Percentiles rank a stretch among this genome's conserved stretches.
These are phyloP conservation scores for Penicillium decumbens DNA, from an alignment of 2,329 filamentous ascomycete genomes.

Conservation along the genomic window DNA sequence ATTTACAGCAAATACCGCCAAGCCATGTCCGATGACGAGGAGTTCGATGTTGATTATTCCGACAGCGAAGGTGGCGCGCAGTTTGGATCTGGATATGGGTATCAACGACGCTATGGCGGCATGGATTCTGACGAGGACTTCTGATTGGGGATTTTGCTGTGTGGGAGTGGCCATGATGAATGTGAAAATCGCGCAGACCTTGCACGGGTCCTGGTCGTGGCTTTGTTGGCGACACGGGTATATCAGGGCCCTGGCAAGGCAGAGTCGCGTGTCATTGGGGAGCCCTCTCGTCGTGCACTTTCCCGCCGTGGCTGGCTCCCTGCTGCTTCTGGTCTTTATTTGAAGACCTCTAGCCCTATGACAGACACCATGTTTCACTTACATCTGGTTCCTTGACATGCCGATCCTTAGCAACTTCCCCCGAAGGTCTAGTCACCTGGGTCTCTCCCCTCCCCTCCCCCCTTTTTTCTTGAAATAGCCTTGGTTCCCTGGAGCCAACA, in stretches of 20 bases:
- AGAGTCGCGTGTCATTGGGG: background rate
- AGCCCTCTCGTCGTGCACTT: background rate
- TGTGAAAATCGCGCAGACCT: background rate
- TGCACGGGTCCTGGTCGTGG: background rate
- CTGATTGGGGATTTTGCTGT: background rate
- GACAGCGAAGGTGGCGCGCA: conserved; percentile 29
- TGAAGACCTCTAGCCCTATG: background rate
- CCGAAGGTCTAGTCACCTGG: background rate
- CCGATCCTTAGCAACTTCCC: background rate
- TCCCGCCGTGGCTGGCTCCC: background rate
- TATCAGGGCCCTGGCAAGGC: background rate
- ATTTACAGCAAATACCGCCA: conserved; percentile 41
- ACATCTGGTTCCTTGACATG: background rate
- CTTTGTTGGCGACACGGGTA: background rate
- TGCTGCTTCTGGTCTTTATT: background rate
- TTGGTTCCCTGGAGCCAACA: background rate
- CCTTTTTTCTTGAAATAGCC: background rate
- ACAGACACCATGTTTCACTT: background rate
- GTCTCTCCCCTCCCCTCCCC: background rate
- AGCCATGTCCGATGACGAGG: conserved; percentile 43
- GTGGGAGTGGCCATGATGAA: background rate
- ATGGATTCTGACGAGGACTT: conserved; percentile 30
- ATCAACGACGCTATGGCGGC: conserved; percentile 17
- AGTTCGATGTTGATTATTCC: conserved; percentile 40
- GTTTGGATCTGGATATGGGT: conserved; percentile 21